A percentile compares a stretch with the other conserved stretches of the same genome.
Evolutionary conservation across 306 rosid species (phyloP).

Genomic region (Potentilla sterilis): DNA sequence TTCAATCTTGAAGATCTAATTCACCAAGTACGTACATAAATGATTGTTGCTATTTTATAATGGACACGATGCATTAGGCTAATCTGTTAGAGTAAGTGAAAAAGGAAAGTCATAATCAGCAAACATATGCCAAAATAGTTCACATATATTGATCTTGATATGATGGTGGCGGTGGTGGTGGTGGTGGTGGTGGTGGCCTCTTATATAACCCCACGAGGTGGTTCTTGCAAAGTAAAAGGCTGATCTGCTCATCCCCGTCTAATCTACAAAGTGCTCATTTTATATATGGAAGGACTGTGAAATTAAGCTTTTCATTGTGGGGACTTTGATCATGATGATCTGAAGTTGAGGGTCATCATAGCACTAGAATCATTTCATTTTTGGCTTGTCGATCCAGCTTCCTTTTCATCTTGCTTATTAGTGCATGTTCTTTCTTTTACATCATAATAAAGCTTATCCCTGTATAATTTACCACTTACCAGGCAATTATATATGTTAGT

Average conservation of each 20-base stretch:
- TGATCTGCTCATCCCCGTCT: background rate
- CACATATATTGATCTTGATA: background rate
- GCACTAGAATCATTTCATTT: background rate
- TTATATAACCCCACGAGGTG: background rate
- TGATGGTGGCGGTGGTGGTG: background rate
- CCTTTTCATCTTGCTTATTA: background rate
- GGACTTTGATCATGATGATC: background rate
- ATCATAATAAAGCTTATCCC: background rate
- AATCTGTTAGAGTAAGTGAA: background rate
- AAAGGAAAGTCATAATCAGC: background rate
- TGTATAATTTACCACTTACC: background rate
- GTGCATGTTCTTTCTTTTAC: background rate
- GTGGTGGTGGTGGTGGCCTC: background rate
- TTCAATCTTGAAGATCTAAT: background rate
- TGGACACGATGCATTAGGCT: background rate
- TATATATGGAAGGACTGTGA: background rate
- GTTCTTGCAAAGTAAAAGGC: slow-evolving; percentile 3
- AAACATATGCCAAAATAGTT: slow-evolving; percentile 4
- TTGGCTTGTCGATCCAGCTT: background rate
- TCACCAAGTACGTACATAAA: background rate
- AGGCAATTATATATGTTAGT: background rate
- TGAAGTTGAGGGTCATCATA: background rate
- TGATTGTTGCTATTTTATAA: background rate
- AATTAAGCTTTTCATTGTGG: background rate
- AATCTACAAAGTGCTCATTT: background rate